Conservation (phyloP, 192 early-diverging fungal genomes). For the Umbelopsis isabellina region DNA sequence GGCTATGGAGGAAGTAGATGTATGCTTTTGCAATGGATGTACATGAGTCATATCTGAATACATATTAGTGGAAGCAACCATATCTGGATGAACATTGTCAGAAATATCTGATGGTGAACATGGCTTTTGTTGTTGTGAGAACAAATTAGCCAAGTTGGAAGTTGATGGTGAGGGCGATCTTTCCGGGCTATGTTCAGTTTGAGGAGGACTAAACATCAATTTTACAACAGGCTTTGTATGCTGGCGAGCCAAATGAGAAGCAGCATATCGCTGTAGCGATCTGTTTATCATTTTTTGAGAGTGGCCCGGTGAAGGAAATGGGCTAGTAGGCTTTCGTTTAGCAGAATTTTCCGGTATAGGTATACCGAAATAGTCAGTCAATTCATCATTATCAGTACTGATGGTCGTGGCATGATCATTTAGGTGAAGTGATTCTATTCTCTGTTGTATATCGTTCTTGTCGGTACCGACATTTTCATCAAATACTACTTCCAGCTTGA, state of each 20-base stretch:
- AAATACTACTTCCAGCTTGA: constrained; percentile 7
- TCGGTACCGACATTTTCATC: constrained; percentile 5
- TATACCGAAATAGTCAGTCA: constrained; percentile 1
- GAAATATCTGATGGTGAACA: not conserved
- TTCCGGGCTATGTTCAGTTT: not conserved
- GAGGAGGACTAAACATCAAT: constrained; percentile 2
- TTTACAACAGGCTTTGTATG: constrained; percentile 1
- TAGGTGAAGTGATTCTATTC: constrained; percentile 17
- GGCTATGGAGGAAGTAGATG: not conserved
- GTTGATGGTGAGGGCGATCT: not conserved
- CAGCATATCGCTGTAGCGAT: constrained; percentile 6
- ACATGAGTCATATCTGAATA: not conserved
- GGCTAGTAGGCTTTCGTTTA: constrained; percentile 11
- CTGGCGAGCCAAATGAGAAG: constrained; percentile 6
- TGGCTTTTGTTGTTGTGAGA: constrained; percentile 1
- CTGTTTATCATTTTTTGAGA: constrained; percentile 5
- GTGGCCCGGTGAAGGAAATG: constrained; percentile 12
- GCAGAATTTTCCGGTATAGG: constrained; percentile 4
- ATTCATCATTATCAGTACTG: not conserved
- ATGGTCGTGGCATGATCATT: not conserved
- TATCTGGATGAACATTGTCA: not conserved
- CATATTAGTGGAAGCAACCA: no score
- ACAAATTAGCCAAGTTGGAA: constrained; percentile 14
- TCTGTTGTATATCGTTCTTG: constrained; percentile 16
- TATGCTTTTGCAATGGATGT: not conserved